Percentiles rank a stretch among this genome's conserved stretches.
Conservation (phyloP, 1,284 basidiomycete species). For the Waitea zeae region DNA sequence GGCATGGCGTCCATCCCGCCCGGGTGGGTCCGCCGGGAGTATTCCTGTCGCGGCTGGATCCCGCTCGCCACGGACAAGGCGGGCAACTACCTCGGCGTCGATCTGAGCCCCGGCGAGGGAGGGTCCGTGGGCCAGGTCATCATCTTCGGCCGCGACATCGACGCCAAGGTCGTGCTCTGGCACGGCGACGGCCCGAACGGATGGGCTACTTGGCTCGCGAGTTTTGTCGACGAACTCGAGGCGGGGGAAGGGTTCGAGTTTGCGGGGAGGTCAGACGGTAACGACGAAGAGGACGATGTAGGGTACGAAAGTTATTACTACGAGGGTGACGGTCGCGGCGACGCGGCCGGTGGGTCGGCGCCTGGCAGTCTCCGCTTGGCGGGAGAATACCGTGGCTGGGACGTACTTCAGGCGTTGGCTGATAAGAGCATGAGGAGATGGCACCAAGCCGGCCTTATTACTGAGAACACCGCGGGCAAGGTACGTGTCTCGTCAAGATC, state of each 20-base stretch:
- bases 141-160: slow-evolving; percentile 94
- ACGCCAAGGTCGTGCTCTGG: slow-evolving; percentile 93
- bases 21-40: slow-evolving; percentile 80
- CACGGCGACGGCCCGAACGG: slow-evolving; percentile 79
- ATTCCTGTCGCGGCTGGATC: slow-evolving; percentile 92
- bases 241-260: slow-evolving; percentile 76
- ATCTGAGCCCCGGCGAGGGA: slow-evolving; percentile 70
- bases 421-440: slow-evolving; percentile 74
- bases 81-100: slow-evolving; percentile 95
- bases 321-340: slow-evolving; percentile 57
- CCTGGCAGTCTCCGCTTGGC: slow-evolving; percentile 49
- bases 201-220: slow-evolving; percentile 92
- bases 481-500: slow-evolving; percentile 14
- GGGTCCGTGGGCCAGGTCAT: slow-evolving; percentile 88
- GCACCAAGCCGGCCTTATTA: slow-evolving; percentile 60
- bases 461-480: slow-evolving; percentile 29
- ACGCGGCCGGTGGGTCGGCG: slow-evolving; percentile 58
- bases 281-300: slow-evolving; percentile 62
- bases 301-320: slow-evolving; percentile 82
- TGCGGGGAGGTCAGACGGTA: slow-evolving; percentile 29
- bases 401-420: slow-evolving; percentile 79
- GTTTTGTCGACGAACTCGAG: slow-evolving; percentile 88
- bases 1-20: slow-evolving; percentile 84
- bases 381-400: slow-evolving; percentile 83
- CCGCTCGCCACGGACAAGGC: slow-evolving; percentile 86